Conservation (phyloP, 2,329 filamentous ascomycete species). For the Ceratocystis lukuohia region DNA sequence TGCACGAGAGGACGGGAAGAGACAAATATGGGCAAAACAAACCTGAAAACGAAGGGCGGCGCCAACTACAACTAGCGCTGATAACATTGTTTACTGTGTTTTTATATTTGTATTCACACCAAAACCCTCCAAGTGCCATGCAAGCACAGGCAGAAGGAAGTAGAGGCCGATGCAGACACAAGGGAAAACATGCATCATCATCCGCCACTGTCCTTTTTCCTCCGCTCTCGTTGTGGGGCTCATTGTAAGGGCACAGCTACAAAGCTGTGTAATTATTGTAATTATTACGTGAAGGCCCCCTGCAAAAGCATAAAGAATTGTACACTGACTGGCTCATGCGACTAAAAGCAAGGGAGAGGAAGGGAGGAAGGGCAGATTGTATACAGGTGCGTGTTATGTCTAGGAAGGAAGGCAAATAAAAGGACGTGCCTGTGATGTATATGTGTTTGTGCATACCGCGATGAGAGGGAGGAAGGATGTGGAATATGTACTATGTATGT, state of each 20-base stretch:
- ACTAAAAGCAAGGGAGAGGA: background rate
- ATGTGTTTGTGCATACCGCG: too few relatives aligned
- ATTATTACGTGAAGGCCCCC: background rate
- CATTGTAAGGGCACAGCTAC: background rate
- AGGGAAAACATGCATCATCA: background rate
- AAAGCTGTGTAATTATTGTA: background rate
- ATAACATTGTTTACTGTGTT: background rate
- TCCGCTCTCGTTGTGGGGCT: background rate
- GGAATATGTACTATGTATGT: too few relatives aligned
- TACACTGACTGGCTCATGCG: background rate
- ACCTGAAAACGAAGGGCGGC: background rate
- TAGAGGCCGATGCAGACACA: background rate
- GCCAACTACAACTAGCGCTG: background rate
- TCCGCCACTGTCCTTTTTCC: background rate
- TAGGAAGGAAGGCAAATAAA: too few relatives aligned
- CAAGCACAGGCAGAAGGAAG: background rate
- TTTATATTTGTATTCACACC: background rate
- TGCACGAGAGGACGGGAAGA: background rate
- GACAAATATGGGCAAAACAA: background rate
- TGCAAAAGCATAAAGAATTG: background rate
- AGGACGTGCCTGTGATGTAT: too few relatives aligned
- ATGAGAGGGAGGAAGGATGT: too few relatives aligned
- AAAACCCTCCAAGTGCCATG: too few relatives aligned
- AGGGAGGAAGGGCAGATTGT: background rate
- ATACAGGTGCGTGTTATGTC: background rate